phyloP scores from a whole-genome alignment of 129 eudicot genomes.

The Silybum marianum region DNA sequence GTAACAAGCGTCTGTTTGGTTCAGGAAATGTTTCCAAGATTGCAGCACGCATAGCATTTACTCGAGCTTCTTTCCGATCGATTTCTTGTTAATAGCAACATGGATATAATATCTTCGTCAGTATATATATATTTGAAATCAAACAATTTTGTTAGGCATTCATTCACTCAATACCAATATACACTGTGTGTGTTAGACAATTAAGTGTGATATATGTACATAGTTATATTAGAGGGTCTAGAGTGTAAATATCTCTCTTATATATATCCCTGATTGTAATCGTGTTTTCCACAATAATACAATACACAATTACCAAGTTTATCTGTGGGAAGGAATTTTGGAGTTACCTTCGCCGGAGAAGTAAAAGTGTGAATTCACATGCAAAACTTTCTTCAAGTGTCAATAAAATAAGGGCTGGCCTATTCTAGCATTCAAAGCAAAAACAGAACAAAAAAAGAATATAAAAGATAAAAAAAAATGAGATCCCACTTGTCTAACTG shows the following conservation, averaged over 20 bases:
- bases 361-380: background rate
- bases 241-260: no score
- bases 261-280: no score
- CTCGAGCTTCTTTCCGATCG: slow-evolving; percentile 87
- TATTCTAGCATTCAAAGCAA: slow-evolving; percentile 1
- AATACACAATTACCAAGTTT: no score
- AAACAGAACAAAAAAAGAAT: background rate
- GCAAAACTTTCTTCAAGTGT: background rate
- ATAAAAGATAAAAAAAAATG: background rate
- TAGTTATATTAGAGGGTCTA: no score
- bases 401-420: background rate
- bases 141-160: background rate
- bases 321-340: background rate
- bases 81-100: slow-evolving; percentile 50
- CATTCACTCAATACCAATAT: background rate
- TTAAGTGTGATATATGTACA: no score
- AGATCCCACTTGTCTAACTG: background rate
- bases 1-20: slow-evolving; percentile 90
- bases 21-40: slow-evolving; percentile 93
- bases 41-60: slow-evolving; percentile 82
- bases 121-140: background rate
- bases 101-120: slow-evolving; percentile 8
- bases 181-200: no score
- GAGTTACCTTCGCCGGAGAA: background rate
- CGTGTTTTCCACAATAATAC: no score